Conservation (phyloP, 75 land plant genomes). For the Gnetum montanum region DNA sequence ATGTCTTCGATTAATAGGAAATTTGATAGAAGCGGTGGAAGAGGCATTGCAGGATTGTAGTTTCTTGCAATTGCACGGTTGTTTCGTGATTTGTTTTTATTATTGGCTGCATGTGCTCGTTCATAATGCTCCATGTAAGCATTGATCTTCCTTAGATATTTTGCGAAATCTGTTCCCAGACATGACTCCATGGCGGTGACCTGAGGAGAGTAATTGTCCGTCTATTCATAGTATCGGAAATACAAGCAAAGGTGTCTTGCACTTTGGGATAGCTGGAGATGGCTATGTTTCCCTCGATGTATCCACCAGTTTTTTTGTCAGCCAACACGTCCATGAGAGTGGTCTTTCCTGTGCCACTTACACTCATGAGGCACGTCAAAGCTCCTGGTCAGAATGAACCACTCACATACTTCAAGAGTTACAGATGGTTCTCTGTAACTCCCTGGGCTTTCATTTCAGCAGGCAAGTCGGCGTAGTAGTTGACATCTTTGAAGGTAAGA, state of each 20-base stretch:
- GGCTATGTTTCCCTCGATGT: slow-evolving; percentile 74
- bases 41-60: too few relatives aligned
- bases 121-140: too few relatives aligned
- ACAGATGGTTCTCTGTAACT: slow-evolving; percentile 58
- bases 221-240: slow-evolving; percentile 83
- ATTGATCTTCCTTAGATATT: too few relatives aligned
- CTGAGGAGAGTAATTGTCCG: slow-evolving; percentile 80
- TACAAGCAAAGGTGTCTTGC: slow-evolving; percentile 76
- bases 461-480: slow-evolving; percentile 82
- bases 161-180: too few relatives aligned
- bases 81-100: too few relatives aligned
- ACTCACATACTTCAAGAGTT: slow-evolving; percentile 47
- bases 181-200: slow-evolving; percentile 63
- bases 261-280: slow-evolving; percentile 74
- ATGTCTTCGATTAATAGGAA: too few relatives aligned
- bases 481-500: slow-evolving; percentile 75
- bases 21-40: too few relatives aligned
- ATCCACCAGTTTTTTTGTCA: slow-evolving; percentile 81
- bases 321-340: slow-evolving; percentile 90
- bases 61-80: too few relatives aligned
- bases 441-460: slow-evolving; percentile 79
- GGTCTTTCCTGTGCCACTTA: slow-evolving; percentile 96
- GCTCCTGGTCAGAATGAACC: slow-evolving; percentile 80
- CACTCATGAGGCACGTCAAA: slow-evolving; percentile 76
- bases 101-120: too few relatives aligned